Evolutionary conservation across 768 basidiomycete species (phyloP), one percentile per base, ranked within the genome.

Genomic region (Myochromella boudieri): DNA sequence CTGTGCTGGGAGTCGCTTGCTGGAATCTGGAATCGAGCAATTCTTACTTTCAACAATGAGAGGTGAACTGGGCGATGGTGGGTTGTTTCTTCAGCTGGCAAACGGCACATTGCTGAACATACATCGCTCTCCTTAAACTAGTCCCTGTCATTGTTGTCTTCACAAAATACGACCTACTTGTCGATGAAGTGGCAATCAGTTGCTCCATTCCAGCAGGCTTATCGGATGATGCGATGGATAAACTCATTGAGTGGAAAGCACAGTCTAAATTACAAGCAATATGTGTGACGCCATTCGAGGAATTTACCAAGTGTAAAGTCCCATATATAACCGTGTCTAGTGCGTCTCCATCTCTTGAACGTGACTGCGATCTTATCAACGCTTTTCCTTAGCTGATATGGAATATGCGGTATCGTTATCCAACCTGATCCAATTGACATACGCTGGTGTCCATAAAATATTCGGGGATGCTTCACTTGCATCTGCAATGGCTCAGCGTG

Each of bases 91-190:
- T n/a, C n/a, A n/a, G n/a, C n/a, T n/a, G n/a, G n/a, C n/a, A n/a
- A n/a, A n/a, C n/a, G n/a, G n/a, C n/a, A n/a, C n/a, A n/a, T n/a
- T n/a, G n/a, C n/a, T n/a, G n/a, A n/a, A n/a, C n/a, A n/a, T n/a
- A n/a, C n/a, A n/a, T n/a, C n/a, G n/a, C n/a, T n/a, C n/a, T n/a
- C n/a, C n/a, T n/a, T n/a, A 10, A 21, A 11, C 14, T 14, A 67
- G 64, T 66, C 1, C 67, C 67, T 15, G 48, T 67, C 26, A 57
- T 68, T 21, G 59, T 58, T 14, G 60, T 68, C 2, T 68, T 68
- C 49, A 68, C 67, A 5, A 62, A 68, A 44, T 68, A 58, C 46
- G 67, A 68, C 15, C n/a, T n/a, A 2, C 42, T 43, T 3, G 20
- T 37, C 17, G 20, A 3, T 15, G 17, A 11, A 2, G n/a, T 24